These are phyloP conservation scores for Ceratocystis papillata DNA, from an alignment of 2,329 filamentous ascomycete species.

Conservation along the genomic window DNA sequence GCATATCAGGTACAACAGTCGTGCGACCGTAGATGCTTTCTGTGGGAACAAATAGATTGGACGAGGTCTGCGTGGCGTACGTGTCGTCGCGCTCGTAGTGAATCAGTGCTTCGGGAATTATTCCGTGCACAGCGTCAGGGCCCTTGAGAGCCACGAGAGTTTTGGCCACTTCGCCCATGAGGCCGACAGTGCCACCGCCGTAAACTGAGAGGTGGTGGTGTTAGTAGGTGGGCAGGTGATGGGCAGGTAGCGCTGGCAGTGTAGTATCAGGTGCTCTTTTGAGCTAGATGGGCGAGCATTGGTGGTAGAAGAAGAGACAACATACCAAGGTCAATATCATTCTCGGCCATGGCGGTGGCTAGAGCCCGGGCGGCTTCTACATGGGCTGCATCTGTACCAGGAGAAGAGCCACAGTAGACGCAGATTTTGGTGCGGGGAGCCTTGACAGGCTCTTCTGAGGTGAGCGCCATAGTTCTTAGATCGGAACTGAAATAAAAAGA, in stretches of 20 bases:
- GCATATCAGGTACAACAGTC: slow-evolving; percentile 90
- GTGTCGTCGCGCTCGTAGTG: slow-evolving; percentile 60
- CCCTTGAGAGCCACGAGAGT: slow-evolving; percentile 76
- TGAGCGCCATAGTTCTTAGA: slow-evolving; percentile 26
- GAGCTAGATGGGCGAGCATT: too few species aligned
- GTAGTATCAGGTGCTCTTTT: too few species aligned
- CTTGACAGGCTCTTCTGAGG: slow-evolving; percentile 28
- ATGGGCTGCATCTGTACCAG: slow-evolving; percentile 62
- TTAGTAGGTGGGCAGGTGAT: slow-evolving; percentile 16
- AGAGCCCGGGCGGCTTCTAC: slow-evolving; percentile 67
- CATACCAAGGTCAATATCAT: slow-evolving; percentile 64
- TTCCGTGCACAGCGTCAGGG: slow-evolving; percentile 73
- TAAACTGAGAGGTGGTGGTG: slow-evolving; percentile 51
- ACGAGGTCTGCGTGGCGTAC: slow-evolving; percentile 34
- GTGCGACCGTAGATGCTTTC: slow-evolving; percentile 64
- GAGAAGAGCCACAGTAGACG: slow-evolving; percentile 83
- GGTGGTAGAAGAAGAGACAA: slow-evolving; percentile 23
- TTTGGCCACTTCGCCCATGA: slow-evolving; percentile 90
- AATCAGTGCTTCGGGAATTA: slow-evolving; percentile 81
- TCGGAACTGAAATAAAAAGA: slow-evolving; percentile 11
- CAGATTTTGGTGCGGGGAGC: slow-evolving; percentile 57
- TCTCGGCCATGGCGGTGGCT: slow-evolving; percentile 59
- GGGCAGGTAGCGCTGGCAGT: neutral
- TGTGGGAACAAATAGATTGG: slow-evolving; percentile 41
- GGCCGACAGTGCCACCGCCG: slow-evolving; percentile 82